Base-by-base conservation (phyloP, 805 yeast species). In the Saccharomycopsis guyanensis region DNA sequence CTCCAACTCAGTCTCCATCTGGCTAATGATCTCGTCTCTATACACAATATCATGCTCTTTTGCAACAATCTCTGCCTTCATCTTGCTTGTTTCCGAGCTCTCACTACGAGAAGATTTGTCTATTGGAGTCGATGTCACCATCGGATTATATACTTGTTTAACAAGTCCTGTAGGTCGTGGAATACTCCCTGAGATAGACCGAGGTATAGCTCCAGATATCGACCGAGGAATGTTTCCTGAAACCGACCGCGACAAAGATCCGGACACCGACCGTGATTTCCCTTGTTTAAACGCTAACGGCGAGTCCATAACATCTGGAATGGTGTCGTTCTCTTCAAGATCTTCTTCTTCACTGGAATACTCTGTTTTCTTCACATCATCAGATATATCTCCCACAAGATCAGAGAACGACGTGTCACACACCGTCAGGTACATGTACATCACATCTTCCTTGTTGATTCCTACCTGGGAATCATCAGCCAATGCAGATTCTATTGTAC, bases 21-120 rank as follows among this genome's bases (percentile, higher is more conserved):
- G 18, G 3, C 3, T 4, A 16, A 45, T 45, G 10, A 29, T 16
- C 20, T 39, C 18, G 27, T 45, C 48, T 16, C 48, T 41, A 23
- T 13, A 45, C 12, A 13, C 45, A 23, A 45, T 40, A 4, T 45
- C 48, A 19, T 31, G 29, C 24, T 45, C 48, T 24, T 45, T 45
- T 10, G 20, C 35, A 2, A 24, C 43, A 15, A 45, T 12, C 3
- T 24, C 23, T 10, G 43, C 15, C 20, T 34, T 34, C 18, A 20
- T n/a, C 18, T 22, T 22, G 29, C 24, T 35, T 19, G 27, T 8
- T 12, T 33, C 38, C 10, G 20, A 15, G 19, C 37, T 8, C 18
- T 6, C 10, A 15, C 37, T 33, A 5, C 20, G 7, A 8, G 20
- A 5, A 15, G 7, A 5, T 5, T 7, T 8, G 18, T 15, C 18